Percentiles rank a stretch among this genome's conserved stretches.
phyloP scores from a whole-genome alignment of 805 yeast genomes.

The Metschnikowia lachancei region DNA sequence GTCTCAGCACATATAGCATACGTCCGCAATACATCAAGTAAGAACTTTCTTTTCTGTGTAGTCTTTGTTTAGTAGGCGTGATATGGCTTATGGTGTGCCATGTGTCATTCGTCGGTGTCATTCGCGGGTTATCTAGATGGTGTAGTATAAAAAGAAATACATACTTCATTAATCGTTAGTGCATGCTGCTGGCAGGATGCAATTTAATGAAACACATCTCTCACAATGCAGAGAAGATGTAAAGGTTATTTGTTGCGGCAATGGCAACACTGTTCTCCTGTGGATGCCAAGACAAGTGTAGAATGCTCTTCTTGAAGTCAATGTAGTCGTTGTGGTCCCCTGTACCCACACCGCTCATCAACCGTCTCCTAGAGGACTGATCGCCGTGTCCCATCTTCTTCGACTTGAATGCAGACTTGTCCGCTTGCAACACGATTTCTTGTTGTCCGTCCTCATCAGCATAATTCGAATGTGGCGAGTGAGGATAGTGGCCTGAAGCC shows the following conservation, averaged over 20 bases:
- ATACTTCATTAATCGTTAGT: conserved; percentile 8
- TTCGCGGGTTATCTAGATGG: conserved; percentile 1
- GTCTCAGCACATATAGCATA: neutral
- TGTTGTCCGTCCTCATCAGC: conserved; percentile 39
- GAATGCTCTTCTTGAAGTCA: conserved; percentile 90
- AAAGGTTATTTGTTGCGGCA: conserved; percentile 95
- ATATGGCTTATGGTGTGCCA: too few species aligned
- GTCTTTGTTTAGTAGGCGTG: too few species aligned
- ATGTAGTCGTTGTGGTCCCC: conserved; percentile 69
- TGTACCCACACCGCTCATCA: conserved; percentile 48
- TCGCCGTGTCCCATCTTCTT: conserved; percentile 52
- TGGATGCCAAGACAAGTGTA: conserved; percentile 99
- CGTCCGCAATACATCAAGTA: neutral
- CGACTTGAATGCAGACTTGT: conserved; percentile 90
- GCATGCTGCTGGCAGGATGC: conserved; percentile 2
- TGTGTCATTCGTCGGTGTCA: too few species aligned
- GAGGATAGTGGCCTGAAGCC: conserved; percentile 26
- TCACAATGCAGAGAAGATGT: conserved; percentile 74
- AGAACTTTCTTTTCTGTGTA: neutral
- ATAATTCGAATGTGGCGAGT: conserved; percentile 32
- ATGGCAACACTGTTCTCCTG: conserved; percentile 93
- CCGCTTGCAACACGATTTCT: conserved; percentile 90
- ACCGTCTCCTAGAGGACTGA: conserved; percentile 44
- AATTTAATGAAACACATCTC: neutral
- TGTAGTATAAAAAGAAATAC: conserved; percentile 1